Evolutionary conservation across 768 basidiomycete genomes (phyloP).

Genomic region (Hirschioporus abietinus): DNA sequence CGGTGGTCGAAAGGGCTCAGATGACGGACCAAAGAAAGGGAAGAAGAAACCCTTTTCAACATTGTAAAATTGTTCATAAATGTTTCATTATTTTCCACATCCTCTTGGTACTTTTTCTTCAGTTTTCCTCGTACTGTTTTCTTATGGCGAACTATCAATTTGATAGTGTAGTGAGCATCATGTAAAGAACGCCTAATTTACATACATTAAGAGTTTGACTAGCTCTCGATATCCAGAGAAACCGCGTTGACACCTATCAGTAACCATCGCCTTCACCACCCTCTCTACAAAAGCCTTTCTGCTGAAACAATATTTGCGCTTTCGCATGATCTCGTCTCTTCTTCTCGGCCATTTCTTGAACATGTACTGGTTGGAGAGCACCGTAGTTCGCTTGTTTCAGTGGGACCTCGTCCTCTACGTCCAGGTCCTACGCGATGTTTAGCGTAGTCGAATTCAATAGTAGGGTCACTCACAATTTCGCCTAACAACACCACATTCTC

Average conservation of each 20-base stretch:
- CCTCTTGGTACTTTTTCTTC: neutral
- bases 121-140: neutral
- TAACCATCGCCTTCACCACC: slow-evolving; percentile 97
- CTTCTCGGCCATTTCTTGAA: slow-evolving; percentile 65
- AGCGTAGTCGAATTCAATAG: neutral
- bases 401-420: slow-evolving; percentile 85
- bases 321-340: slow-evolving; percentile 80
- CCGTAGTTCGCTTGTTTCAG: slow-evolving; percentile 70
- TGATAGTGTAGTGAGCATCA: neutral
- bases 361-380: slow-evolving; percentile 65
- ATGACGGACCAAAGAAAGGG: slow-evolving; percentile 20
- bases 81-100: slow-evolving; percentile 16
- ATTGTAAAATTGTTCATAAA: slow-evolving; percentile 37
- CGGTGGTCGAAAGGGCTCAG: slow-evolving; percentile 21
- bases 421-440: slow-evolving; percentile 63
- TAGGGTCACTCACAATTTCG: slow-evolving; percentile 77
- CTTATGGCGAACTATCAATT: neutral
- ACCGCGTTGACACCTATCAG: slow-evolving; percentile 29
- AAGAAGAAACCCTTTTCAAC: slow-evolving; percentile 21
- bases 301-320: slow-evolving; percentile 74
- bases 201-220: neutral
- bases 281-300: slow-evolving; percentile 90
- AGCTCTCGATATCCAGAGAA: neutral
- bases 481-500: slow-evolving; percentile 98
- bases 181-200: neutral